Base-by-base conservation (phyloP, 352 stramenopile species). In the Phytophthora quininea region DNA sequence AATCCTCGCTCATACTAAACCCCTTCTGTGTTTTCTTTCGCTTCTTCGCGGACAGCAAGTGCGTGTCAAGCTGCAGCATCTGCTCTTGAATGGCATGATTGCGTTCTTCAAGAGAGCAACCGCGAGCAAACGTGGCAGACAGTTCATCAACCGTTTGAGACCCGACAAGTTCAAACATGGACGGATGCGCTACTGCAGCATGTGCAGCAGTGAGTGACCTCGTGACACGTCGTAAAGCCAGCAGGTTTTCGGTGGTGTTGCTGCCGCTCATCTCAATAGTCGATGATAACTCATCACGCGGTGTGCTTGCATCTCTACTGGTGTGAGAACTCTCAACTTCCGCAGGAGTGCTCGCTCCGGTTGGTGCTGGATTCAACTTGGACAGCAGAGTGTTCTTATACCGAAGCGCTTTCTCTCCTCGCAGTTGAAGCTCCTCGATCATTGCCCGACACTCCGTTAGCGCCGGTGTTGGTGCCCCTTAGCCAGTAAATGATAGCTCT, bases 121-220 rank as follows among this genome's bases (percentile, higher is more conserved):
- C 66, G 19, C 58, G 67, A 3, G 58, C 67, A 60, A 94, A 91
- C 2, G 38, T 54, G 9, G 67, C 61, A 1, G 79, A 80, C 8
- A 96, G 55, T n/a, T 88, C 62, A 11, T 89, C 76, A 1, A 91
- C 64, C 0, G 80, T 74, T 47, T 91, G 80, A 0, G 85, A 86
- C 3, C 83, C 83, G 1, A 93, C 82, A 53, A 96, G 69, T 48
- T 96, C 88, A 66, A 95, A 96, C 86, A 96, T 96, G 6, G 86
- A 95, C 15, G 88, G 88, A 47, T 94, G 86, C 2, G 82, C 79
- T 15, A 96, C 81, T 0, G 88, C 88, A 2, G 88, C 86, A 64
- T 93, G 86, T 3, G 88, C 88, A 2, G 88, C 85, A 2, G 77
- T 93, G 38, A 96, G 70, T 5, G 88, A 93, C 15, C 88, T 80